Conservation (phyloP, 2,329 filamentous ascomycete species). For the Pseudocercospora macadamiae region DNA sequence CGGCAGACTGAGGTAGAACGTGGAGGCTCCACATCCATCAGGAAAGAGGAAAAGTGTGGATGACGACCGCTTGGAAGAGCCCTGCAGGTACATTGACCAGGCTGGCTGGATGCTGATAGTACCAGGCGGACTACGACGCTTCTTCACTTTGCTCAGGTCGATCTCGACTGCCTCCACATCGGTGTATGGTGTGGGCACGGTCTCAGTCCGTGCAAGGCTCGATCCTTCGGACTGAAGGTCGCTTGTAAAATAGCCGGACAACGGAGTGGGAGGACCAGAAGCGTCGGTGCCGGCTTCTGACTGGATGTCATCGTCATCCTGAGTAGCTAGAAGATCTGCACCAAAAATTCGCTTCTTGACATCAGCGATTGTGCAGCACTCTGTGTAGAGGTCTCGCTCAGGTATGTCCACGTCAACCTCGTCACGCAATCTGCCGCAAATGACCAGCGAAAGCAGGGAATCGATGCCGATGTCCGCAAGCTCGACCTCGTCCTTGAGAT, state of each 20-base stretch:
- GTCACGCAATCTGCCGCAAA: slow-evolving; percentile 31
- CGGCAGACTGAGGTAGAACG: slow-evolving; percentile 50
- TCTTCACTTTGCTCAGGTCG: background rate
- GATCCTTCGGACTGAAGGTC: background rate
- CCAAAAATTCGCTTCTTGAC: background rate
- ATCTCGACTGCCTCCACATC: background rate
- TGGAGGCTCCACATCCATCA: slow-evolving; percentile 51
- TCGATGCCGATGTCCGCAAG: slow-evolving; percentile 38
- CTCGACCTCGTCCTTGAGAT: slow-evolving; percentile 32
- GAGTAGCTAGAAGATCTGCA: too few species aligned
- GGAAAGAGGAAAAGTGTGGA: slow-evolving; percentile 43
- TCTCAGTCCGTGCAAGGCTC: background rate
- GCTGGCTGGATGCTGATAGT: background rate
- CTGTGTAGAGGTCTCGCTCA: slow-evolving; percentile 11
- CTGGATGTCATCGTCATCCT: background rate
- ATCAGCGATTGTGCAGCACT: slow-evolving; percentile 11
- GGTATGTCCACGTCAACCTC: slow-evolving; percentile 32
- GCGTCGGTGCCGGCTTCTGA: background rate
- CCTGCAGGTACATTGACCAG: slow-evolving; percentile 24
- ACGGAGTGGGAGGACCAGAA: background rate
- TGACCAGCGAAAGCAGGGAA: slow-evolving; percentile 34
- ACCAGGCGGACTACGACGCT: background rate
- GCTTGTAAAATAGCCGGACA: background rate
- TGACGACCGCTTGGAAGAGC: slow-evolving; percentile 19
- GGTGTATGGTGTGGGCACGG: background rate